Conservation (phyloP, 1,284 basidiomycete genomes). For the Chalciporus sp. region DNA sequence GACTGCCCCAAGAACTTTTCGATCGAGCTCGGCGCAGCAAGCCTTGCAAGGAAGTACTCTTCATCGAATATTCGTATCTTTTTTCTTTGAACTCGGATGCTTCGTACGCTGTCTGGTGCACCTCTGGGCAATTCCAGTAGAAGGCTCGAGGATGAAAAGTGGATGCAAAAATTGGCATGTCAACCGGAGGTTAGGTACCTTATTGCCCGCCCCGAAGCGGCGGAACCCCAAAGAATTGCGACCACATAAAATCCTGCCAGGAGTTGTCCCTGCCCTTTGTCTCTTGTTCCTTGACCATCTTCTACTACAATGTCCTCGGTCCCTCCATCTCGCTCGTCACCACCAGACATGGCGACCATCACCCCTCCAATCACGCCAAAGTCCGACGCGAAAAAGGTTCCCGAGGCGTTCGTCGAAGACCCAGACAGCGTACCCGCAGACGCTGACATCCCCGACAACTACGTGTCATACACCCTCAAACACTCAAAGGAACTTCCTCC, state of each 20-base stretch:
- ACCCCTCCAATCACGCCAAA: constrained; percentile 31
- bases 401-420: constrained; percentile 28
- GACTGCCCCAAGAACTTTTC: background rate
- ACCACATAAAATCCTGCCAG: constrained; percentile 26
- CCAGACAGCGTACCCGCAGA: constrained; percentile 54
- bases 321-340: constrained; percentile 24
- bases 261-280: constrained; percentile 1
- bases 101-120: background rate
- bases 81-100: background rate
- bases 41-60: background rate
- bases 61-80: background rate
- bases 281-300: constrained; percentile 28
- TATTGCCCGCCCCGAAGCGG: constrained; percentile 17
- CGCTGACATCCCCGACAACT: constrained; percentile 84
- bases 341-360: constrained; percentile 26
- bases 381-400: constrained; percentile 2
- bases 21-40: background rate
- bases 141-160: background rate
- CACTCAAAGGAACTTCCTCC: constrained; percentile 79
- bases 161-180: background rate
- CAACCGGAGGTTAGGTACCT: background rate
- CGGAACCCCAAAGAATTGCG: constrained; percentile 40
- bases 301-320: constrained; percentile 27
- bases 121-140: background rate
- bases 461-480: constrained; percentile 83